Base-by-base conservation (phyloP, 176 grass and related monocot species). In the Eremochloa ophiuroides region DNA sequence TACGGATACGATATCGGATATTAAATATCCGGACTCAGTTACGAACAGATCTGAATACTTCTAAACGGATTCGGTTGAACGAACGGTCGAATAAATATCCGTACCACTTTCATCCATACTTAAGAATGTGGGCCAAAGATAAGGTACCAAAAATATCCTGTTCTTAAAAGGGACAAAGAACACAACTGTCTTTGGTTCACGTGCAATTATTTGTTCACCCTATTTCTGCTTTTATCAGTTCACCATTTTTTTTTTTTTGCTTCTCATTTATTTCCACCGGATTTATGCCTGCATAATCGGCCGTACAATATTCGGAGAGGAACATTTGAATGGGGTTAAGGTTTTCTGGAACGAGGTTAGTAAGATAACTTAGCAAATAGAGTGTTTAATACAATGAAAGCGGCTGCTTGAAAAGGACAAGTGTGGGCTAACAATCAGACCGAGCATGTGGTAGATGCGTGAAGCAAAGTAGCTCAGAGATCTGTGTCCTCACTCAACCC, bases 401-500 rank as follows among this genome's bases (percentile, higher is more conserved):
- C 8, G n/a, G 15, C 47, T 22, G 35, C 40, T 38, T 42, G 16
- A 61, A 47, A 46, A 59, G 15, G 29, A 42, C 7, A 34, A 13
- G 42, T 3, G 53, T 75, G 22, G 42, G 27, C 59, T 14, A 29
- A 66, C 14, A 31, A 29, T 70, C 10, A 42, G 48, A 3, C 25
- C 10, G 17, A 29, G 30, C 42, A 55, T 67, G 60, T 27, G 26
- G 20, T 11, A 62, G 55, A 73, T 65, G 73, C 73, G 80, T 78
- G 73, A 82, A 77, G 65, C 42, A 76, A 72, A 82, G 79, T 17
- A 71, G 42, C 17, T 50, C 22, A 51, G 43, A 51, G 13, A 42
- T 73, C 18, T 37, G 47, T 69, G 29, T 53, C 56, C 66, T 65
- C 53, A 83, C 86, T 73, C 80, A 78, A 83, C 37, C 66, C 16